Percentiles rank a stretch among this genome's conserved stretches.
Conservation (phyloP, 108 stramenopile species). For the Discostella stelligeroides region DNA sequence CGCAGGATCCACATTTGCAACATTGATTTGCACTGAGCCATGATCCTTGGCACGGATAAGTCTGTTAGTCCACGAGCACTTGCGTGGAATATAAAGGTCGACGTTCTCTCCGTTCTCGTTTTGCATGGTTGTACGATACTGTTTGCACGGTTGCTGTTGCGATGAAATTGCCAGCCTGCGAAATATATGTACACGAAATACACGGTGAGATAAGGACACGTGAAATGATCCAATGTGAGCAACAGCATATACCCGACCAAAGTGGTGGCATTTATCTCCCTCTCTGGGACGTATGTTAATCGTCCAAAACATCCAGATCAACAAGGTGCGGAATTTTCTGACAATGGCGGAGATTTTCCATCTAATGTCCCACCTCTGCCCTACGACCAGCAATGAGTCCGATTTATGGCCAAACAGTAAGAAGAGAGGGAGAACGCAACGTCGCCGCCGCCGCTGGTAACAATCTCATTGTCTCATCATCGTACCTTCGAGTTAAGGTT, state of each 20-base stretch:
- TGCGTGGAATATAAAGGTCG: conserved; percentile 97
- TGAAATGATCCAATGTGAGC: too few species aligned
- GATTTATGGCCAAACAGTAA: too few species aligned
- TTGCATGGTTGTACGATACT: conserved; percentile 71
- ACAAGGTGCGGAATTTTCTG: too few species aligned
- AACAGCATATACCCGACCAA: too few species aligned
- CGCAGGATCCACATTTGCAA: conserved; percentile 94
- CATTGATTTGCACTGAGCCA: conserved; percentile 96
- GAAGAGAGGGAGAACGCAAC: background rate
- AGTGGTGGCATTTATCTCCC: too few species aligned
- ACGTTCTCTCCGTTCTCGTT: conserved; percentile 96
- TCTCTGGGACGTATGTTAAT: too few species aligned
- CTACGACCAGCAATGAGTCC: too few species aligned
- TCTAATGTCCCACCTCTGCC: too few species aligned
- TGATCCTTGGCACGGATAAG: conserved; percentile 94
- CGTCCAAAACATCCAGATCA: too few species aligned
- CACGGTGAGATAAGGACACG: too few species aligned
- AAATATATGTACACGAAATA: background rate
- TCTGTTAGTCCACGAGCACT: conserved; percentile 97
- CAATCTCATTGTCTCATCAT: background rate
- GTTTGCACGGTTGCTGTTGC: background rate
- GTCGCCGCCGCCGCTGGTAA: background rate
- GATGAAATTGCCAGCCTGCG: background rate
- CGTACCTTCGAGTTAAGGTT: background rate
- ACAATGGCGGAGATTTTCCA: too few species aligned